A percentile compares a stretch with the other conserved stretches of the same genome.
These are phyloP conservation scores for Penicillium daleae DNA, from an alignment of 495 filamentous ascomycete genomes.

Conservation along the genomic window DNA sequence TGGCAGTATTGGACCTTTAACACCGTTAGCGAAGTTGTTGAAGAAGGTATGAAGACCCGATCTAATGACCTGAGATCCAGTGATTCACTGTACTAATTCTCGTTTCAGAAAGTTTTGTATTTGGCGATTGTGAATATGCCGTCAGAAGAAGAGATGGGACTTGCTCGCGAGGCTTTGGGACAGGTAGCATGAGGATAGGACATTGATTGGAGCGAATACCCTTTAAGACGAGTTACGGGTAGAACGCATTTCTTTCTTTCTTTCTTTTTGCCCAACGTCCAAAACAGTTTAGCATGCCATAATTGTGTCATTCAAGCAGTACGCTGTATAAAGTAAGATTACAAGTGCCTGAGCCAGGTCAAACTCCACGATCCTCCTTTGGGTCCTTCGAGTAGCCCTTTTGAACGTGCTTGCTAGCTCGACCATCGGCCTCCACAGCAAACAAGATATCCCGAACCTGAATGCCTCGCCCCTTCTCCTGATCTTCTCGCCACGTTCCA, in stretches of 20 bases:
- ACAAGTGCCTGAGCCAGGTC: conserved; percentile 19
- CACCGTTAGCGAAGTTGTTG: conserved; percentile 17
- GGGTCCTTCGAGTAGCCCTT: conserved; percentile 49
- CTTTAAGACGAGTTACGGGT: neutral
- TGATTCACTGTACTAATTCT: neutral
- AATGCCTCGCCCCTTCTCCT: conserved; percentile 49
- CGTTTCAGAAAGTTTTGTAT: conserved; percentile 52
- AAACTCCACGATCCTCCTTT: conserved; percentile 46
- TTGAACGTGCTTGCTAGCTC: conserved; percentile 49
- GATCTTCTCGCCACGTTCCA: conserved; percentile 54
- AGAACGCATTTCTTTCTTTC: neutral
- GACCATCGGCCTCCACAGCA: conserved; percentile 54
- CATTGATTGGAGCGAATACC: neutral
- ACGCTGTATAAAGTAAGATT: conserved; percentile 26
- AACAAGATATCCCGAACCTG: conserved; percentile 55
- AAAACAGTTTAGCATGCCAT: neutral
- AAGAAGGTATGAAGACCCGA: conserved; percentile 14
- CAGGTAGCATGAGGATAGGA: neutral
- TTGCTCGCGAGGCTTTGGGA: conserved; percentile 23
- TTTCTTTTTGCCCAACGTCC: too few species aligned
- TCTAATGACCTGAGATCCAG: neutral
- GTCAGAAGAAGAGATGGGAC: conserved; percentile 45
- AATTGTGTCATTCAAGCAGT: conserved; percentile 9
- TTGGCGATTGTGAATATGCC: conserved; percentile 58
- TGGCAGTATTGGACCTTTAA: conserved; percentile 5